phyloP scores from a whole-genome alignment of 768 basidiomycete species.

The Lactarius indigo region DNA sequence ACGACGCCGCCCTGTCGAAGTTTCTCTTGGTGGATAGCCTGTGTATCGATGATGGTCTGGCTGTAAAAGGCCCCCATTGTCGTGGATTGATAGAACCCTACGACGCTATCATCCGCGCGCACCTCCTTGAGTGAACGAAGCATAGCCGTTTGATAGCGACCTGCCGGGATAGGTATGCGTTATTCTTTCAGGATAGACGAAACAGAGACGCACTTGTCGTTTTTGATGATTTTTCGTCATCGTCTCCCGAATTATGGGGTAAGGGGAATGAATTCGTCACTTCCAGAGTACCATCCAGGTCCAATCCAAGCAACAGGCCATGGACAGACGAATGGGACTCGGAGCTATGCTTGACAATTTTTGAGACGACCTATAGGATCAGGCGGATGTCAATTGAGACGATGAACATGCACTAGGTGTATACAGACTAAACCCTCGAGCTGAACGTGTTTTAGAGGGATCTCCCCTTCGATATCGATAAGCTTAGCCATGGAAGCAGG shows the following conservation, averaged over 20 bases:
- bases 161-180: constrained; percentile 35
- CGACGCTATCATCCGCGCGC: constrained; percentile 84
- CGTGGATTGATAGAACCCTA: constrained; percentile 93
- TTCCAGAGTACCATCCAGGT: constrained; percentile 87
- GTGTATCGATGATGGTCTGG: constrained; percentile 75
- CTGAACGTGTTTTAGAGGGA: constrained; percentile 74
- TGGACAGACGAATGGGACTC: constrained; percentile 75
- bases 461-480: constrained; percentile 90
- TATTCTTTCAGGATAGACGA: constrained; percentile 3
- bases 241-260: constrained; percentile 67
- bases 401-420: not conserved
- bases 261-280: constrained; percentile 88
- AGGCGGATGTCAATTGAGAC: constrained; percentile 5
- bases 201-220: constrained; percentile 52
- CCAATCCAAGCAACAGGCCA: constrained; percentile 86
- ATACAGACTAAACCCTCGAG: constrained; percentile 78
- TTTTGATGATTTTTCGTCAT: constrained; percentile 80
- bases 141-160: constrained; percentile 81
- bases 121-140: constrained; percentile 86
- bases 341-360: constrained; percentile 89
- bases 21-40: constrained; percentile 81
- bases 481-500: constrained; percentile 91
- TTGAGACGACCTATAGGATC: constrained; percentile 71
- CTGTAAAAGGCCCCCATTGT: constrained; percentile 83
- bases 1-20: constrained; percentile 83